These are phyloP conservation scores for Closterium sp. DNA, from an alignment of 139 green algal species.

Conservation along the genomic window DNA sequence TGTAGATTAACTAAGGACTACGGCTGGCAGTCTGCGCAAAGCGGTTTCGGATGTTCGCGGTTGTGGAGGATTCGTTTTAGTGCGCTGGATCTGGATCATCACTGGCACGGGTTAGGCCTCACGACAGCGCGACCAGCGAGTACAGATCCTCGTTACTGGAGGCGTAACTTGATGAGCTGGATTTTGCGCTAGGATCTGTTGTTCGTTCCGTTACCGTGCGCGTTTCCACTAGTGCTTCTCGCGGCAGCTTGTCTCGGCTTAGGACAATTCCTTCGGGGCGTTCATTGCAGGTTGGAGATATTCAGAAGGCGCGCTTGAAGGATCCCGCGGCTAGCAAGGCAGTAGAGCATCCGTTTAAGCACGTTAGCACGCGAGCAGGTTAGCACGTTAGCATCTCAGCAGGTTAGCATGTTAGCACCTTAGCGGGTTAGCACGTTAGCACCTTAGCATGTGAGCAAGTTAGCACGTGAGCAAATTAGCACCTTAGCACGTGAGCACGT, in stretches of 20 bases:
- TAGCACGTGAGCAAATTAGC: not conserved
- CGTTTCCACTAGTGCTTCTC: not conserved
- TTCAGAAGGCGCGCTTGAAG: not conserved
- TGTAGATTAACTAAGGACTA: not conserved
- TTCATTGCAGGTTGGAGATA: not conserved
- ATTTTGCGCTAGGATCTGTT: not conserved
- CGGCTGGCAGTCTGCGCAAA: not conserved
- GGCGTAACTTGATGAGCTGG: not conserved
- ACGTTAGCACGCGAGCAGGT: not conserved
- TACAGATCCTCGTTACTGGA: no score
- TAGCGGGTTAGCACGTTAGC: not conserved
- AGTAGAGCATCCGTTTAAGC: not conserved
- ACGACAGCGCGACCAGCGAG: no score
- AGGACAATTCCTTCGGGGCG: not conserved
- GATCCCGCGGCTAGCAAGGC: not conserved
- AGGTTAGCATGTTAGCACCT: not conserved
- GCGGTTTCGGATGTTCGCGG: not conserved
- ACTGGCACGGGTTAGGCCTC: not conserved
- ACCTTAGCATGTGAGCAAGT: not conserved
- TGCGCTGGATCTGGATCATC: not conserved
- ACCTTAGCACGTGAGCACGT: not conserved
- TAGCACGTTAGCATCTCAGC: not conserved
- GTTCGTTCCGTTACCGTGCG: not conserved
- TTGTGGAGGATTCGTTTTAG: not conserved
- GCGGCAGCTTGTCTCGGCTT: no score